Conservation (phyloP, 1,284 basidiomycete genomes). For the Pseudomicrostroma phylloplanum region DNA sequence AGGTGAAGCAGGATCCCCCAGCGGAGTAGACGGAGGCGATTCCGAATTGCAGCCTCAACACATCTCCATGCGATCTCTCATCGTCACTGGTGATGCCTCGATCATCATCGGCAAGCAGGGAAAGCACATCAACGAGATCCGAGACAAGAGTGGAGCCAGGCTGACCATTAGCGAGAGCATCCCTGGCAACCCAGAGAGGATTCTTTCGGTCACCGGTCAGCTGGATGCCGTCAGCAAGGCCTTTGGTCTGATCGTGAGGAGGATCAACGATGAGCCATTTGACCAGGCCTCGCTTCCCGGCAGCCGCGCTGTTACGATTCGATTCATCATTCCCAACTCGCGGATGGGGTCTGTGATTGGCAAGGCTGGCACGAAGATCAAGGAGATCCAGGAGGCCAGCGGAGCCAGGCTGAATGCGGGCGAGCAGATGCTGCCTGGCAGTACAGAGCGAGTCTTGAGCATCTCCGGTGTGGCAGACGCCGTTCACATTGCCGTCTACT, state of each 20-base stretch:
- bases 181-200: constrained; percentile 87
- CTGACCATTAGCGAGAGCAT: constrained; percentile 50
- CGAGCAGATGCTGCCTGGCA: constrained; percentile 95
- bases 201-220: constrained; percentile 93
- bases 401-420: constrained; percentile 92
- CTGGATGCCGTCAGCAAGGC: constrained; percentile 98
- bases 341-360: constrained; percentile 99
- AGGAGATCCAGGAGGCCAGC: constrained; percentile 98
- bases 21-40: constrained; percentile 10
- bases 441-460: constrained; percentile 86
- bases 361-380: constrained; percentile 94
- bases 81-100: constrained; percentile 97
- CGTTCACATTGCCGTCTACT: constrained; percentile 98
- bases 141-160: constrained; percentile 93
- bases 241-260: constrained; percentile 94
- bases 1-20: constrained; percentile 20
- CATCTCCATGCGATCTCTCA: constrained; percentile 58
- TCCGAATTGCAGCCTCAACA: constrained; percentile 17
- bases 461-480: constrained; percentile 99
- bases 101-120: constrained; percentile 98
- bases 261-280: constrained; percentile 98
- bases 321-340: constrained; percentile 93
- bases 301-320: constrained; percentile 95
- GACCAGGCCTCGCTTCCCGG: constrained; percentile 95
- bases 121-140: constrained; percentile 94